A percentile compares a stretch with the other conserved stretches of the same genome.
These are phyloP conservation scores for Crithidia thermophila DNA, from an alignment of 208 protist genomes.

Conservation along the genomic window DNA sequence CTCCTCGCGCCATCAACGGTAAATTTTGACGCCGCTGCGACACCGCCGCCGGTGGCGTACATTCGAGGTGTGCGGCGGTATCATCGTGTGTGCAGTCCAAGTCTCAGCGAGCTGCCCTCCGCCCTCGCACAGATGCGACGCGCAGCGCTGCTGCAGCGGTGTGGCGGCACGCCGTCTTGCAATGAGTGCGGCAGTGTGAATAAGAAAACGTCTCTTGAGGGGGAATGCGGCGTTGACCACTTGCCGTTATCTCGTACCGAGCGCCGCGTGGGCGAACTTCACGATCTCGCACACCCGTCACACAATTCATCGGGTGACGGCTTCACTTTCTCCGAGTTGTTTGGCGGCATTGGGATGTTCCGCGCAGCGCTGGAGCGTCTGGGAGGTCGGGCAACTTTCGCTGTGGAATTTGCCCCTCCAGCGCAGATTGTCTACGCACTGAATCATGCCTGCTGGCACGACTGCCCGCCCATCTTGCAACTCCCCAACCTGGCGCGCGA, in stretches of 20 bases:
- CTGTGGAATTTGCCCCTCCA: conserved; percentile 55
- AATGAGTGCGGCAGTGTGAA: no score
- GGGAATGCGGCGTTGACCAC: no score
- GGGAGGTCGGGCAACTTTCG: conserved; percentile 63
- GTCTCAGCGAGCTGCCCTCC: conserved; percentile 29
- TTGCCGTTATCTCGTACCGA: no score
- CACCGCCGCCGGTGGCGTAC: conserved; percentile 38
- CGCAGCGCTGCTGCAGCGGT: conserved; percentile 9
- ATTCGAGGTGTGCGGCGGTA: conserved; percentile 49
- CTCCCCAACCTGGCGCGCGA: conserved; percentile 8
- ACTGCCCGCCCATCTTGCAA: conserved; percentile 12
- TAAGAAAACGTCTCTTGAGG: no score
- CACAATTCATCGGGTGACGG: background rate
- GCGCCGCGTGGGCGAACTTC: no score
- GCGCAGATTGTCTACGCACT: conserved; percentile 54
- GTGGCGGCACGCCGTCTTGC: background rate
- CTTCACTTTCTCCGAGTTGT: conserved; percentile 88
- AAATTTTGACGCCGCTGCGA: no score
- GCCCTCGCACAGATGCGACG: conserved; percentile 34
- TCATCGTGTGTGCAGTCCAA: conserved; percentile 45
- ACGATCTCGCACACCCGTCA: no score
- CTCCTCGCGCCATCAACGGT: background rate
- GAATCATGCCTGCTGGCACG: conserved; percentile 50
- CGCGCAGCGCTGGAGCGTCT: conserved; percentile 54
- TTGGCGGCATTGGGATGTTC: conserved; percentile 91